Evolutionary conservation across 2,329 filamentous ascomycete genomes (phyloP).

Genomic region (Pseudocercospora eumusae): DNA sequence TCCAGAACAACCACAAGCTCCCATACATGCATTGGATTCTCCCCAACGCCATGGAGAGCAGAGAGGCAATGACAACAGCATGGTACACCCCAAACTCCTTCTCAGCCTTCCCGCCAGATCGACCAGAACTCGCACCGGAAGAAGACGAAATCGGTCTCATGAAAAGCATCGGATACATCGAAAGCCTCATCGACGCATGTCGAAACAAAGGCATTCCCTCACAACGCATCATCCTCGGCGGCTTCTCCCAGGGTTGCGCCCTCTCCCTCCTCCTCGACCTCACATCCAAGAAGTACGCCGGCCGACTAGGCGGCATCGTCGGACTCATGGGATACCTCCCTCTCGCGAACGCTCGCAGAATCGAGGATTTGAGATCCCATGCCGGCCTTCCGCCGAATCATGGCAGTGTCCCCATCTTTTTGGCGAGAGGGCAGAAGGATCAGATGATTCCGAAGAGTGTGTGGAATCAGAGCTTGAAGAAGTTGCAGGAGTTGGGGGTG

Average conservation of each 20-base stretch:
- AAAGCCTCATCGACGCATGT: slow-evolving; percentile 46
- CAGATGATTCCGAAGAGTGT: slow-evolving; percentile 50
- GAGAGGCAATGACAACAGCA: slow-evolving; percentile 47
- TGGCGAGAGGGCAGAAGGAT: slow-evolving; percentile 52
- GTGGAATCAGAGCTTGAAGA: slow-evolving; percentile 47
- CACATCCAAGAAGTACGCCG: slow-evolving; percentile 42
- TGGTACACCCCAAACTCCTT: slow-evolving; percentile 49
- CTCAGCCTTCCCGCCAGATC: slow-evolving; percentile 43
- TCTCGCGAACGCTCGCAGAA: slow-evolving; percentile 29
- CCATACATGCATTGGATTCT: slow-evolving; percentile 54
- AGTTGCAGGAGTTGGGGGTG: slow-evolving; percentile 44
- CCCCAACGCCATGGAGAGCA: slow-evolving; percentile 52
- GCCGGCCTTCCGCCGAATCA: slow-evolving; percentile 40
- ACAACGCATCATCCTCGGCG: slow-evolving; percentile 49
- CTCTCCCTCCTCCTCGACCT: slow-evolving; percentile 48
- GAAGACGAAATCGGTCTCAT: slow-evolving; percentile 50
- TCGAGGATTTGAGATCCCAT: slow-evolving; percentile 44
- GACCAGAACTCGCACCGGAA: slow-evolving; percentile 37
- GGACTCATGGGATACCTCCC: slow-evolving; percentile 54
- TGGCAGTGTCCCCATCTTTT: slow-evolving; percentile 47
- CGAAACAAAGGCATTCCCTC: slow-evolving; percentile 44
- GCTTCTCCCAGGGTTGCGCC: slow-evolving; percentile 52
- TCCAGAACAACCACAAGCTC: slow-evolving; percentile 52
- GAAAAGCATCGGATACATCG: slow-evolving; percentile 44
- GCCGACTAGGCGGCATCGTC: slow-evolving; percentile 45